Percentiles rank a stretch among this genome's conserved stretches.
Conservation (phyloP, 2,329 filamentous ascomycete genomes). For the Clarireedia paspali region DNA sequence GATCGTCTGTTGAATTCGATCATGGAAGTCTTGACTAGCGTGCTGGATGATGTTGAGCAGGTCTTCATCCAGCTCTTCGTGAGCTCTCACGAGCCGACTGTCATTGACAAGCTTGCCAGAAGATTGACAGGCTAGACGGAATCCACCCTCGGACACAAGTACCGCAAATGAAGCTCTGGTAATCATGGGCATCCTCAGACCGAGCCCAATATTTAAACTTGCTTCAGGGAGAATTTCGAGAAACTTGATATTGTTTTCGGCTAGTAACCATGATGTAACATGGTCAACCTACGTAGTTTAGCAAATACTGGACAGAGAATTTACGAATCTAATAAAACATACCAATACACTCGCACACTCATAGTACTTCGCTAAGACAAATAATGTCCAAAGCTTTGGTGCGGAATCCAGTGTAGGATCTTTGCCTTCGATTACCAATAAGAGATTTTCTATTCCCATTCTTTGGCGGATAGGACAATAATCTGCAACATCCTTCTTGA, state of each 20-base stretch:
- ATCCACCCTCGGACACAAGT: slow-evolving; percentile 54
- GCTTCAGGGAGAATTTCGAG: slow-evolving; percentile 58
- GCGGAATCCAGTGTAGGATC: slow-evolving; percentile 55
- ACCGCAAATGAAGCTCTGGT: slow-evolving; percentile 47
- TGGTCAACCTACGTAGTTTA: slow-evolving; percentile 30
- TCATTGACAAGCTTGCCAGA: not conserved
- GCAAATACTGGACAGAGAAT: not conserved
- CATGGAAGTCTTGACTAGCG: slow-evolving; percentile 45
- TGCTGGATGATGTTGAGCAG: slow-evolving; percentile 51
- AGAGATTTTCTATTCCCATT: slow-evolving; percentile 53
- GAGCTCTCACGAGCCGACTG: slow-evolving; percentile 36
- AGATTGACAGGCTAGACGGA: slow-evolving; percentile 27
- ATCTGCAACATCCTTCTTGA: slow-evolving; percentile 35
- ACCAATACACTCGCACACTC: slow-evolving; percentile 41
- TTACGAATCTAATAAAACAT: slow-evolving; percentile 14
- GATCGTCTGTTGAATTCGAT: slow-evolving; percentile 35
- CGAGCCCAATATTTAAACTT: slow-evolving; percentile 47
- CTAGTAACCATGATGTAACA: slow-evolving; percentile 52
- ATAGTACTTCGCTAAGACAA: slow-evolving; percentile 52
- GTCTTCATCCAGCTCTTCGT: slow-evolving; percentile 44
- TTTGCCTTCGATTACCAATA: slow-evolving; percentile 49
- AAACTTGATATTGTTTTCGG: slow-evolving; percentile 46
- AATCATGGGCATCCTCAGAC: slow-evolving; percentile 36
- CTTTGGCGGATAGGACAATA: slow-evolving; percentile 59
- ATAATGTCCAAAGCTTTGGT: slow-evolving; percentile 58